Conservation (phyloP, 2,329 filamentous ascomycete species). For the Calonectria pauciramosa region DNA sequence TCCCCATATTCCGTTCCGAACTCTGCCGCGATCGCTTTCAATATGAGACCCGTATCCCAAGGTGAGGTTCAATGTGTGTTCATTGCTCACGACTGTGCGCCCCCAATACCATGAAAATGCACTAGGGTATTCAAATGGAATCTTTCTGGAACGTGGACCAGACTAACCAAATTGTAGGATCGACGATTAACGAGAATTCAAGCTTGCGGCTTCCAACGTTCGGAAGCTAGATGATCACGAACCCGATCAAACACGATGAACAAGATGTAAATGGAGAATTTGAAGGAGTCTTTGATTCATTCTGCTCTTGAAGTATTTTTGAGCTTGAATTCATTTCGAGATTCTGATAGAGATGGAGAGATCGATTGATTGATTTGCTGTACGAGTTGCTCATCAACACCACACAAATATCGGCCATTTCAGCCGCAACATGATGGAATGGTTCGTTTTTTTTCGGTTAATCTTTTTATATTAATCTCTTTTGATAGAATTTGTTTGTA, state of each 20-base stretch:
- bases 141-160: neutral
- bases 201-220: neutral
- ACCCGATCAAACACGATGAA: neutral
- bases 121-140: neutral
- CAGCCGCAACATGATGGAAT: neutral
- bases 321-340: neutral
- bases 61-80: neutral
- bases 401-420: neutral
- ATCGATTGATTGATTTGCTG: neutral
- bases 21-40: neutral
- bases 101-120: neutral
- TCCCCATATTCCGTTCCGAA: neutral
- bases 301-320: neutral
- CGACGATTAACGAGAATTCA: neutral
- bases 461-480: neutral
- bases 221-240: neutral
- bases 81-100: neutral
- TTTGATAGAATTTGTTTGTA: neutral
- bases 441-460: neutral
- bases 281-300: neutral
- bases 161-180: neutral
- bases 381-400: neutral
- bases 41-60: neutral
- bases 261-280: neutral
- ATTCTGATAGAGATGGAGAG: neutral